A percentile compares a stretch with the other conserved stretches of the same genome.
Conservation (phyloP, 176 grass and related monocot species). For the Microstegium vimineum region DNA sequence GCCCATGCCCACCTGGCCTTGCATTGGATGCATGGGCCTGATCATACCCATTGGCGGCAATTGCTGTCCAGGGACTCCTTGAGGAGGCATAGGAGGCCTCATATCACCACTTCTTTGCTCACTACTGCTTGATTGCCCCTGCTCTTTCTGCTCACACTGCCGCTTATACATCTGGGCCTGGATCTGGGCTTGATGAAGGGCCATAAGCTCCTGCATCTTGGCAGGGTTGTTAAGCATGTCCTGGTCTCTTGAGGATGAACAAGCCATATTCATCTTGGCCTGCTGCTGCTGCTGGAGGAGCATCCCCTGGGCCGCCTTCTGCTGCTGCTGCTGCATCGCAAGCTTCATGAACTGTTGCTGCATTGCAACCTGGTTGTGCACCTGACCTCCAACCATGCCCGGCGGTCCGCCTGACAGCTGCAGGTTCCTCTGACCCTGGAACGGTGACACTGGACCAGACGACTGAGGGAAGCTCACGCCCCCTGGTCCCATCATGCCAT, state of each 20-base stretch:
- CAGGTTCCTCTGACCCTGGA: constrained; percentile 51
- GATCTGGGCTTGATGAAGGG: constrained; percentile 46
- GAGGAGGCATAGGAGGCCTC: constrained; percentile 55
- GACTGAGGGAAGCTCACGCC: constrained; percentile 40
- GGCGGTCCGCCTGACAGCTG: constrained; percentile 27
- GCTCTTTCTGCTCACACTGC: constrained; percentile 46
- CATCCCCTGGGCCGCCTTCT: constrained; percentile 68
- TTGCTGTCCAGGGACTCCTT: constrained; percentile 40
- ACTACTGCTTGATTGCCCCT: constrained; percentile 21
- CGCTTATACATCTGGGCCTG: constrained; percentile 46
- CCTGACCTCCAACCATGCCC: constrained; percentile 31
- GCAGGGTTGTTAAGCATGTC: constrained; percentile 50
- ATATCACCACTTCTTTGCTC: constrained; percentile 67
- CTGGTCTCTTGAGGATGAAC: constrained; percentile 53
- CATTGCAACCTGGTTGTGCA: constrained; percentile 49
- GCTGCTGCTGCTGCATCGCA: constrained; percentile 58
- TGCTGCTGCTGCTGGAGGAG: constrained; percentile 53
- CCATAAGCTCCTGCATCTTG: constrained; percentile 81
- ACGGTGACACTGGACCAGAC: constrained; percentile 15
- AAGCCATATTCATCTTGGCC: constrained; percentile 49
- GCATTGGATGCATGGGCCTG: constrained; percentile 42
- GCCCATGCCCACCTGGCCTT: constrained; percentile 34
- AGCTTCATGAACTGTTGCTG: constrained; percentile 81
- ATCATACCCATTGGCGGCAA: constrained; percentile 38
- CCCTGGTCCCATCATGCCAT: constrained; percentile 55